Evolutionary conservation across 2,329 filamentous ascomycete species (phyloP), one percentile per base, ranked within the genome.

Genomic region (Juglanconis oblonga): DNA sequence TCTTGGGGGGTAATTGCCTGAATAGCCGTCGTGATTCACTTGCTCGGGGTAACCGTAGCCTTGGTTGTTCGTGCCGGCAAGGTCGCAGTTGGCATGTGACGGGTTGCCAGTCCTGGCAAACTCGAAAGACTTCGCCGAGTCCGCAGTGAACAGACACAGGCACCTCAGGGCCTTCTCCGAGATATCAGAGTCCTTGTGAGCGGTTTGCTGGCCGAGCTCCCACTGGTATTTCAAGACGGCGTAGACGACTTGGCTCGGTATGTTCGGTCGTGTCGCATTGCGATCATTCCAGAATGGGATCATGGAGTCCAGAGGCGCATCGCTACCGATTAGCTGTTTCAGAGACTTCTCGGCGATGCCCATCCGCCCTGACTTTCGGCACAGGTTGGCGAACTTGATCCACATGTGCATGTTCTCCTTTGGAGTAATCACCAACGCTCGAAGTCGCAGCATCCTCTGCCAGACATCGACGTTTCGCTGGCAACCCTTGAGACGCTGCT

Each of bases 371-470:
- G 94, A 97, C 75, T 99, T 99, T 69, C 96, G 90, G 75, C 96
- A 99, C 5, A 99, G 85, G 69, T 98, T 99, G 69, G 95, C 91
- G 72, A 97, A 99, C 73, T 99, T 99, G 79, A 99, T 98, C 87
- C 93, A 97, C 92, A 99, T 99, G 69, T 96, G 91, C 81, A 96
- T 92, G 69, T 97, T 97, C 72, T 99, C 93, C 38, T 86, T 86
- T 0, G 96, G 94, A 0, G 88, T 88, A 63, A 98, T 94, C 61
- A 99, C 95, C 55, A 99, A 81, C 24, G 92, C 91, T 62, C 95
- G 87, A 36, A 99, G 87, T 71, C 97, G 95, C 58, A 99, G 86
- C 92, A 98, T 98, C 62, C 95, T 87, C 72, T 97, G 93, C 95
- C 95, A 99, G 3, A 98, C 92, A 70, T 99, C 95, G 24, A 97